Evolutionary conservation across 768 basidiomycete genomes (phyloP).

Genomic region (Mycena haematopus): DNA sequence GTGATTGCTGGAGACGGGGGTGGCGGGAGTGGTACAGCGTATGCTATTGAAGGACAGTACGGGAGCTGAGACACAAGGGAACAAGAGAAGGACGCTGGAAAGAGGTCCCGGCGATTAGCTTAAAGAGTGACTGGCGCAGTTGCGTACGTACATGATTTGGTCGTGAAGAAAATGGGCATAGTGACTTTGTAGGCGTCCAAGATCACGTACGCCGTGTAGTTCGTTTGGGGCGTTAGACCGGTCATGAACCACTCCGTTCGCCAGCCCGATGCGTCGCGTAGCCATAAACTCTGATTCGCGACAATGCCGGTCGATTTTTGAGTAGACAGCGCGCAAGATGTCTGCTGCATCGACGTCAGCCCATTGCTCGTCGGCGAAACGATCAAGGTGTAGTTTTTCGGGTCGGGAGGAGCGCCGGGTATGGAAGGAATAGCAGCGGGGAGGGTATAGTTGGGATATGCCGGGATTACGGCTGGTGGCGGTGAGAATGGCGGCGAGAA

Average conservation of each 20-base stretch:
- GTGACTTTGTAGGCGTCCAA: conserved; percentile 62
- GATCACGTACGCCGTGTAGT: conserved; percentile 79
- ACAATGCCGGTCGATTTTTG: conserved; percentile 46
- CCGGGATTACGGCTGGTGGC: conserved; percentile 42
- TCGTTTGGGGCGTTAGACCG: conserved; percentile 66
- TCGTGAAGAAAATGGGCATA: conserved; percentile 73
- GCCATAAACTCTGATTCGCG: conserved; percentile 58
- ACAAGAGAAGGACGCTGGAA: conserved; percentile 68
- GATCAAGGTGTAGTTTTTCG: conserved; percentile 61
- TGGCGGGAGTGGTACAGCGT: conserved; percentile 69
- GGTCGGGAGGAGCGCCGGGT: conserved; percentile 47
- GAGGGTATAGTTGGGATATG: conserved; percentile 80
- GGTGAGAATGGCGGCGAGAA: conserved; percentile 66
- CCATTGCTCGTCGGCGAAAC: conserved; percentile 54
- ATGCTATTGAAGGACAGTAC: conserved; percentile 75
- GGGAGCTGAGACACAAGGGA: conserved; percentile 73
- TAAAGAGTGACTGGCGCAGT: conserved; percentile 1
- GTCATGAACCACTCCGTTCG: conserved; percentile 71
- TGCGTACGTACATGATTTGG: conserved; percentile 68
- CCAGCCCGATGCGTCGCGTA: conserved; percentile 65
- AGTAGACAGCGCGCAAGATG: conserved; percentile 62
- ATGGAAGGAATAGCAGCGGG: conserved; percentile 59
- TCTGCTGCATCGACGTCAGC: conserved; percentile 53
- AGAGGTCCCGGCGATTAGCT: background rate
- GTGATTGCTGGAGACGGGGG: conserved; percentile 48